A percentile compares a stretch with the other conserved stretches of the same genome.
phyloP scores from a whole-genome alignment of 2,329 filamentous ascomycete species.

The Aspergillus caelatus region DNA sequence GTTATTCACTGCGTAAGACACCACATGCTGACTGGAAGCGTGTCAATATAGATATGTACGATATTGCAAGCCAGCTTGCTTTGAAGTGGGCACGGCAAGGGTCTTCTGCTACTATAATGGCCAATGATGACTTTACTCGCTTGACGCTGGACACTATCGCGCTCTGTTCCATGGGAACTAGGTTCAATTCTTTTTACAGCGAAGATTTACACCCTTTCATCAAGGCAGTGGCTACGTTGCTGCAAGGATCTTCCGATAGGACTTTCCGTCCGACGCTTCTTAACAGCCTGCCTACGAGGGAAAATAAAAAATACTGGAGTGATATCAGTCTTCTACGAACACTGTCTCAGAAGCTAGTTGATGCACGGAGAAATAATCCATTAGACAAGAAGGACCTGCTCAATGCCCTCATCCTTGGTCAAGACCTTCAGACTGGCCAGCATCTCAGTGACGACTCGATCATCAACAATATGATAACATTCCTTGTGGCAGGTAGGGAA shows the following conservation, averaged over 20 bases:
- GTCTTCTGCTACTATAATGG: constrained; percentile 57
- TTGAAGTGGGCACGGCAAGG: constrained; percentile 55
- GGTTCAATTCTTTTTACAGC: constrained; percentile 75
- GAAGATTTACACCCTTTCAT: constrained; percentile 72
- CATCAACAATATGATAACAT: constrained; percentile 72
- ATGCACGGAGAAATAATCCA: constrained; percentile 59
- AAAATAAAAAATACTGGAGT: constrained; percentile 35
- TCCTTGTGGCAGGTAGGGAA: constrained; percentile 63
- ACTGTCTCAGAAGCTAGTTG: constrained; percentile 63
- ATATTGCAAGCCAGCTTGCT: constrained; percentile 42
- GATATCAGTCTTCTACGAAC: constrained; percentile 52
- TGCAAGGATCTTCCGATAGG: constrained; percentile 59
- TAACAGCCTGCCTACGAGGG: constrained; percentile 46
- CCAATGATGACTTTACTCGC: constrained; percentile 71
- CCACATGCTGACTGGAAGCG: background rate
- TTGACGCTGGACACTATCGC: constrained; percentile 73
- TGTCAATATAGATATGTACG: constrained; percentile 39
- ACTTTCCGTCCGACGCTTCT: constrained; percentile 52
- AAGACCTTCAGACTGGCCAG: constrained; percentile 68
- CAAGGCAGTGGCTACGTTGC: constrained; percentile 65
- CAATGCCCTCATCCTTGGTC: constrained; percentile 69
- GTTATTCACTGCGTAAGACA: background rate
- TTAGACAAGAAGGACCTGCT: constrained; percentile 67
- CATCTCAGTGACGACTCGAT: constrained; percentile 66
- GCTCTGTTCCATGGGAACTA: constrained; percentile 70